phyloP scores from a whole-genome alignment of 2,329 filamentous ascomycete species.

The Phaeosphaeriaceae sp. region DNA sequence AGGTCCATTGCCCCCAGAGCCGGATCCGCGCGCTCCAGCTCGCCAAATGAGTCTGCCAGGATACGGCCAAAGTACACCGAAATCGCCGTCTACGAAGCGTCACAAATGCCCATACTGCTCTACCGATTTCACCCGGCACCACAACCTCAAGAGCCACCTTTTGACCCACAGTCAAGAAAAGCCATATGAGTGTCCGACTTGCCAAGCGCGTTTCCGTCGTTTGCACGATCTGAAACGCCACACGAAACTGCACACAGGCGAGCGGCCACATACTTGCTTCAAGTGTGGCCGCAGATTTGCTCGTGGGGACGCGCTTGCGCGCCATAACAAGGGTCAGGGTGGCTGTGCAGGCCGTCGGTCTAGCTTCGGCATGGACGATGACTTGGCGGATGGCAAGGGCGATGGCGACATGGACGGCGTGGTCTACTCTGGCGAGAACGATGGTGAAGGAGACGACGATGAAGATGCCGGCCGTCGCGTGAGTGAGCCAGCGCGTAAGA shows the following conservation, averaged over 20 bases:
- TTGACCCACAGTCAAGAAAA: slow-evolving; percentile 99
- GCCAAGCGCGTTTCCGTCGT: slow-evolving; percentile 88
- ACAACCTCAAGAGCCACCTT: slow-evolving; percentile 96
- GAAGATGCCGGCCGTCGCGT: slow-evolving; percentile 60
- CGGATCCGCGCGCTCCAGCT: slow-evolving; percentile 58
- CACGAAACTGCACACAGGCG: slow-evolving; percentile 94
- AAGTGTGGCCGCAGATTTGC: slow-evolving; percentile 96
- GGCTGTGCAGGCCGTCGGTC: slow-evolving; percentile 91
- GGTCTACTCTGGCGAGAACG: slow-evolving; percentile 64
- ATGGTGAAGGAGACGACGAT: slow-evolving; percentile 66
- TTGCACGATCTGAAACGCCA: slow-evolving; percentile 96
- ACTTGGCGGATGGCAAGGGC: slow-evolving; percentile 58
- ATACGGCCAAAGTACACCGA: slow-evolving; percentile 64
- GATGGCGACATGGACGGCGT: slow-evolving; percentile 71
- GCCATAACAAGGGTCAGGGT: slow-evolving; percentile 94
- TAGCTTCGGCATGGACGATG: slow-evolving; percentile 84
- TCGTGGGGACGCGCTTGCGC: slow-evolving; percentile 89
- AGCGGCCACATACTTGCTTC: slow-evolving; percentile 91
- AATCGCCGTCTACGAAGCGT: slow-evolving; percentile 81
- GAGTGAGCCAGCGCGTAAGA: slow-evolving; percentile 77
- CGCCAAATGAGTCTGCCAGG: slow-evolving; percentile 68
- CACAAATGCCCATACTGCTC: slow-evolving; percentile 97
- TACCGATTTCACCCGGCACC: slow-evolving; percentile 95
- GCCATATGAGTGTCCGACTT: slow-evolving; percentile 93
- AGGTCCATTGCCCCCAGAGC: slow-evolving; percentile 60